Evolutionary conservation across 176 grass and related monocot species (phyloP).

Genomic region (Musa acuminata): DNA sequence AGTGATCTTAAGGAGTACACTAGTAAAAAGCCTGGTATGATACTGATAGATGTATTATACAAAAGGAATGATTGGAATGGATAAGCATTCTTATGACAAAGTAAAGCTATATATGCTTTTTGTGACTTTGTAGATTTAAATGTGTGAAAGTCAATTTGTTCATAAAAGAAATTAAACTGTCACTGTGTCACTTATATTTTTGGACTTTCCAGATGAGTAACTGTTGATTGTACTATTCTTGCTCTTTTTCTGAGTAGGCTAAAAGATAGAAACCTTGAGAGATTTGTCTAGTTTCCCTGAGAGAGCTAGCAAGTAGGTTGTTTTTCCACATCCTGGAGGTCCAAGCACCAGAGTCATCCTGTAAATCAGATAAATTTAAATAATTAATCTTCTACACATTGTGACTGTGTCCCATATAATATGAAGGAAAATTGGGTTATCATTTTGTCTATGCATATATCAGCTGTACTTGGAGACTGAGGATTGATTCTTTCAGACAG

Average conservation of each 20-base stretch:
- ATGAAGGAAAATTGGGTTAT: background rate
- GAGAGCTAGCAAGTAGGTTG: constrained; percentile 58
- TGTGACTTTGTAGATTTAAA: no score
- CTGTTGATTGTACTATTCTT: background rate
- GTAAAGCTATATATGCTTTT: no score
- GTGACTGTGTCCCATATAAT: background rate
- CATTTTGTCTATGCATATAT: background rate
- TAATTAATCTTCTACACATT: background rate
- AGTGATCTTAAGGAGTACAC: no score
- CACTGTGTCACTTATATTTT: background rate
- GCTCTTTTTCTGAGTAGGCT: background rate
- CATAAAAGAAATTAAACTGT: no score
- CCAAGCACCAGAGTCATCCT: constrained; percentile 80
- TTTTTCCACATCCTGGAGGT: constrained; percentile 71
- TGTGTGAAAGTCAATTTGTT: no score
- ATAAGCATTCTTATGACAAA: no score
- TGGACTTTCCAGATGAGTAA: background rate
- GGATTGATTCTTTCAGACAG: no score
- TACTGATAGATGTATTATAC: no score
- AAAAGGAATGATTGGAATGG: no score
- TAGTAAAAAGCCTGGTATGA: no score
- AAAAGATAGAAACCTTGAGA: constrained; percentile 33
- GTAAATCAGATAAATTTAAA: constrained; percentile 3
- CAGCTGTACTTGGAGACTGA: no score
- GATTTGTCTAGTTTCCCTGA: constrained; percentile 50